Base-by-base conservation (phyloP, 2,329 filamentous ascomycete species). In the Elsinoe necatrix region DNA sequence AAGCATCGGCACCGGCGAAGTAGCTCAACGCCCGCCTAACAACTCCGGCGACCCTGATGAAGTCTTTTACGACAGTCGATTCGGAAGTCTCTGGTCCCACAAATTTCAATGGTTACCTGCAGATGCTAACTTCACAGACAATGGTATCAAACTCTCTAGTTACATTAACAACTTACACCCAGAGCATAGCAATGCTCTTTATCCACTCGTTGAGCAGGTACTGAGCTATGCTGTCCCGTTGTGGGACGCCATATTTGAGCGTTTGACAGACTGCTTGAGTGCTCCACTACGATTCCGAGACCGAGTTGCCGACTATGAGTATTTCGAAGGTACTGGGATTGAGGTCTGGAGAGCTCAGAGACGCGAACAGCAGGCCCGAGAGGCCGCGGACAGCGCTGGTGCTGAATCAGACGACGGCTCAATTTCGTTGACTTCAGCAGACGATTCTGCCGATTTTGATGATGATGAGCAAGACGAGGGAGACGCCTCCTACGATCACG, bases 161-260 rank as follows among this genome's bases (percentile, higher is more conserved):
- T 68, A 67, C 57, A 65, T 68, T 60, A 68, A 68, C 58, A 68
- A 67, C 23, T 55, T 68, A 0, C 65, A 65, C 16, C 66, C 65
- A 1, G 39, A 56, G 1, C 37, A 59, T 5, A 58, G 67, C 43
- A 42, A 59, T 27, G 47, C 27, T 2, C 27, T 66, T 12, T 68
- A 69, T 43, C 54, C 56, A 1, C 58, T 62, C 4, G 60, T 69
- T 1, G 64, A 66, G 35, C 58, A 58, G 7, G 54, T 67, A 25
- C 58, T 68, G 27, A 55, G 60, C 21, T 62, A 59, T 39, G 60
- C 61, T 1, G 39, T 68, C 16, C 64, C 66, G 1, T 59, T 67
- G 56, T 68, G 66, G 66, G 60, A 67, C 23, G 60, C 60, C 18
- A 56, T 59, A 1, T 48, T 66, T 4, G 42, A 16, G 8, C 29